phyloP scores from a whole-genome alignment of 2,329 filamentous ascomycete species.

The Fusarium circinatum region DNA sequence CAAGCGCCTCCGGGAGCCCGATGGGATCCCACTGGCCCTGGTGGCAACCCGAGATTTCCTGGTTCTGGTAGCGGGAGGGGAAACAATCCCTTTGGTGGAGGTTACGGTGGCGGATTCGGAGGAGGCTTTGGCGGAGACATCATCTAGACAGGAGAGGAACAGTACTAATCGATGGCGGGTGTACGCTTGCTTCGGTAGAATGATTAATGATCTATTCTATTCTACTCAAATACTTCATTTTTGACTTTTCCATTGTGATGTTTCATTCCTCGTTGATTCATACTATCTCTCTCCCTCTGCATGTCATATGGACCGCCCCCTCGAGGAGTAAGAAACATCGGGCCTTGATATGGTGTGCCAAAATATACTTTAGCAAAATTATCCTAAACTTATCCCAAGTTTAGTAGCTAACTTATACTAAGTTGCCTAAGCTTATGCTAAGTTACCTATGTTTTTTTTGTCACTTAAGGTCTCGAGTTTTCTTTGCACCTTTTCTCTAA shows the following conservation, averaged over 20 bases:
- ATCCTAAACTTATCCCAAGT: background rate
- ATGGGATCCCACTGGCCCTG: conserved; percentile 87
- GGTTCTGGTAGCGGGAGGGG: conserved; percentile 55
- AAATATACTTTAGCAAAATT: background rate
- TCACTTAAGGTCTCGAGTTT: background rate
- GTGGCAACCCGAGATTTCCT: conserved; percentile 60
- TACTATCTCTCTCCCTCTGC: background rate
- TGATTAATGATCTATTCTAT: background rate
- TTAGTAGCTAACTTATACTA: background rate
- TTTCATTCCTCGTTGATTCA: background rate
- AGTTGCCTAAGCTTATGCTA: background rate
- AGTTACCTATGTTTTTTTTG: background rate
- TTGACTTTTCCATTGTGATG: background rate
- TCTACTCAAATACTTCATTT: background rate
- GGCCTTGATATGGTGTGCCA: background rate
- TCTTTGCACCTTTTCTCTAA: conserved; percentile 20
- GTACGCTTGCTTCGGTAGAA: conserved; percentile 24
- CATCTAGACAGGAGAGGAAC: conserved; percentile 26
- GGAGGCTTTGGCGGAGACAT: conserved; percentile 44
- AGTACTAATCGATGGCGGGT: background rate
- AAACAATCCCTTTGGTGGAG: conserved; percentile 53
- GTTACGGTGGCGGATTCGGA: conserved; percentile 50
- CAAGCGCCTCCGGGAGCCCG: conserved; percentile 87
- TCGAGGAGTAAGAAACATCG: background rate
- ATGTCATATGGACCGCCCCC: background rate